A percentile compares a stretch with the other conserved stretches of the same genome.
phyloP scores from a whole-genome alignment of 371 early-diverging fungal genomes.

The Mortierella sp. region DNA sequence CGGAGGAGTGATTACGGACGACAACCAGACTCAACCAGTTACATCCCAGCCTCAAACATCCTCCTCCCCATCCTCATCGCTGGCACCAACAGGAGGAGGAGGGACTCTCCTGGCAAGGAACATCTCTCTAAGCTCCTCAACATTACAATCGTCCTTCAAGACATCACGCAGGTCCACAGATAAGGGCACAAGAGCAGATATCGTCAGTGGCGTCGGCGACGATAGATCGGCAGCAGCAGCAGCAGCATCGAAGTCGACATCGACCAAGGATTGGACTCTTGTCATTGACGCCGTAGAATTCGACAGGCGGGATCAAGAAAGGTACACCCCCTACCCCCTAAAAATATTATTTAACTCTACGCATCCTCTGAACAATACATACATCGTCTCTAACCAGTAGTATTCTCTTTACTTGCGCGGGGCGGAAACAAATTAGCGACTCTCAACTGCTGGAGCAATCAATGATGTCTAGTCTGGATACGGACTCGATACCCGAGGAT shows the following conservation, averaged over 20 bases:
- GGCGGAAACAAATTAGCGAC: slow-evolving; percentile 13
- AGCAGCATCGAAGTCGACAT: slow-evolving; percentile 5
- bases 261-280: slow-evolving; percentile 41
- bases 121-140: neutral
- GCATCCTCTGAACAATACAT: too few relatives aligned
- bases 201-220: neutral
- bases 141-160: slow-evolving; percentile 7
- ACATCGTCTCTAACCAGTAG: neutral
- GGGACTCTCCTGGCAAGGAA: neutral
- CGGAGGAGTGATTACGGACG: neutral
- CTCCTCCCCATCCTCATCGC: neutral
- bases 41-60: neutral
- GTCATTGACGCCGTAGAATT: slow-evolving; percentile 44
- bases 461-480: slow-evolving; percentile 43
- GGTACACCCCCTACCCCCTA: slow-evolving; percentile 7
- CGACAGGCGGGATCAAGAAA: slow-evolving; percentile 26
- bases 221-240: neutral
- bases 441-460: slow-evolving; percentile 41
- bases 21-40: neutral
- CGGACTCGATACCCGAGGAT: slow-evolving; percentile 33
- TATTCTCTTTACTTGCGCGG: neutral
- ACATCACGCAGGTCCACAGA: neutral
- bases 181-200: neutral
- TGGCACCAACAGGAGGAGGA: neutral
- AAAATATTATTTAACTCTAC: neutral